phyloP scores from a whole-genome alignment of 306 rosid genomes.

The Gastrolobium bilobum region DNA sequence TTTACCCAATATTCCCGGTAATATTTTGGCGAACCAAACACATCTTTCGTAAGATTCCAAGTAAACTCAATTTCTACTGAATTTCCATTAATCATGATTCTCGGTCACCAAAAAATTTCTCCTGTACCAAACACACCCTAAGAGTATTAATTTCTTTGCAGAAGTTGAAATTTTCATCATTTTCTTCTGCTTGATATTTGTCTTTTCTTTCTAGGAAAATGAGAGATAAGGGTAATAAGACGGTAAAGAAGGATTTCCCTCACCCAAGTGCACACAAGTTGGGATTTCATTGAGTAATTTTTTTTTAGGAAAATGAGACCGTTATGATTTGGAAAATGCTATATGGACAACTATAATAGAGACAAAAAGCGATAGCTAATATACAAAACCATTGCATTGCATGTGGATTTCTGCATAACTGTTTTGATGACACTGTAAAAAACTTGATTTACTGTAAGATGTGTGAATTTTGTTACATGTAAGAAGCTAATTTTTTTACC shows the following conservation, averaged over 20 bases:
- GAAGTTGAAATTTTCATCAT: slow-evolving; percentile 2
- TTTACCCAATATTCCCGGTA: too few species aligned
- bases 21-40: too few species aligned
- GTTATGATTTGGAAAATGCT: neutral
- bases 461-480: slow-evolving; percentile 13
- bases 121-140: too few species aligned
- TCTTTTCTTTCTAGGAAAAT: neutral
- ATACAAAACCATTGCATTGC: slow-evolving; percentile 31
- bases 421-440: neutral
- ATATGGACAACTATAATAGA: slow-evolving; percentile 11
- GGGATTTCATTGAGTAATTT: neutral
- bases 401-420: slow-evolving; percentile 9
- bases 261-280: too few species aligned
- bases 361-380: neutral
- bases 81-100: too few species aligned
- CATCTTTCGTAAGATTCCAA: too few species aligned
- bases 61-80: too few species aligned
- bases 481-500: neutral
- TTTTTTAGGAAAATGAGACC: neutral
- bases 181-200: slow-evolving; percentile 16
- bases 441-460: neutral
- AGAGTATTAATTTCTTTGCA: neutral
- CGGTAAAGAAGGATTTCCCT: too few species aligned
- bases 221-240: neutral
- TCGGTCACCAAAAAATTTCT: too few species aligned